These are phyloP conservation scores for Skeletonema menzelii DNA, from an alignment of 108 stramenopile species.

Conservation along the genomic window DNA sequence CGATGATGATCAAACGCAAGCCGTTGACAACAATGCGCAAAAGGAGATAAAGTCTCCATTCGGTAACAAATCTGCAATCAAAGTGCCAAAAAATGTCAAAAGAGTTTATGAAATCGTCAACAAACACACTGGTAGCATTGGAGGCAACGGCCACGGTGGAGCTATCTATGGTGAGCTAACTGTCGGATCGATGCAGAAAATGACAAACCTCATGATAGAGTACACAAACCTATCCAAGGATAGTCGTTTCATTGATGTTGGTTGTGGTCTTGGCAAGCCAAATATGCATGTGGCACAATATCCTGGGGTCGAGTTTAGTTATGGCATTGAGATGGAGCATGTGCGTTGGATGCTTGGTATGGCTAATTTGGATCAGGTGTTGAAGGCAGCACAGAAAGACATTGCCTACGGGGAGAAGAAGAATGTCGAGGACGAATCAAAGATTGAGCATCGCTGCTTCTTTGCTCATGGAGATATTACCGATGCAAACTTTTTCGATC, in stretches of 20 bases:
- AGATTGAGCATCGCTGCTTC: constrained; percentile 48
- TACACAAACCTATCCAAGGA: constrained; percentile 65
- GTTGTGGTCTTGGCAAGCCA: constrained; percentile 97
- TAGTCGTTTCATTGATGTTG: constrained; percentile 96
- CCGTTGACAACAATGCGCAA: background rate
- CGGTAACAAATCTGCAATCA: constrained; percentile 29
- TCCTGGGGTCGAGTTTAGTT: constrained; percentile 85
- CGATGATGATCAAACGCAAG: background rate
- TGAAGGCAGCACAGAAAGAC: constrained; percentile 46
- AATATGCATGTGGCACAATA: constrained; percentile 94
- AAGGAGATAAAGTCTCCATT: constrained; percentile 17
- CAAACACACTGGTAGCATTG: constrained; percentile 84
- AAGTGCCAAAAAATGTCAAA: constrained; percentile 48
- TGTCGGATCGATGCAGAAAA: constrained; percentile 88
- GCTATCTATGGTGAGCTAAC: constrained; percentile 97
- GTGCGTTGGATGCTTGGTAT: constrained; percentile 83
- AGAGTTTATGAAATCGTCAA: constrained; percentile 64
- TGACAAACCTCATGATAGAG: constrained; percentile 80
- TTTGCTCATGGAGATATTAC: constrained; percentile 88
- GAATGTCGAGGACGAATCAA: background rate
- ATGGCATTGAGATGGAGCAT: constrained; percentile 92
- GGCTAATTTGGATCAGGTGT: constrained; percentile 65
- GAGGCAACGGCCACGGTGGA: constrained; percentile 89
- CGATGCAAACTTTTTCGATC: constrained; percentile 86
- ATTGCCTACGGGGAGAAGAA: background rate